Percentiles rank a stretch among this genome's conserved stretches.
Evolutionary conservation across 2,329 filamentous ascomycete genomes (phyloP).

Genomic region (Colletotrichum sojae): DNA sequence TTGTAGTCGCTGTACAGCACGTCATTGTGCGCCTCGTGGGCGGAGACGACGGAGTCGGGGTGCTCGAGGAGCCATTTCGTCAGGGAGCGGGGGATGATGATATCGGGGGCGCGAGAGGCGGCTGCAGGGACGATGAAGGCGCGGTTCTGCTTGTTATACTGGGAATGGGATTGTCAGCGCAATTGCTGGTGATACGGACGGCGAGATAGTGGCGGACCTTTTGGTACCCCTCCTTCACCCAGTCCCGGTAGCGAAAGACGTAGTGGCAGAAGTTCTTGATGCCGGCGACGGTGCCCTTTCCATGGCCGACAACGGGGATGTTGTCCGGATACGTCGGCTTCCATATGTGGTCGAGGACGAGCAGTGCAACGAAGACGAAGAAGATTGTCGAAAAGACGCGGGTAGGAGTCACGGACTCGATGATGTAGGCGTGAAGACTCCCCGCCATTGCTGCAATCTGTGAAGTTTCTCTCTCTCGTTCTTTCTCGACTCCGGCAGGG

Average conservation of each 20-base stretch:
- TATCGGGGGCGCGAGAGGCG: conserved; percentile 57
- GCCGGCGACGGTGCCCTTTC: conserved; percentile 52
- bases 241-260: conserved; percentile 53
- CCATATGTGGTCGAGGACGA: conserved; percentile 55
- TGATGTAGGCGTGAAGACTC: conserved; percentile 45
- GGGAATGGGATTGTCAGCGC: not conserved
- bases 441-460: conserved; percentile 11
- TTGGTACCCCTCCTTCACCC: conserved; percentile 59
- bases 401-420: conserved; percentile 49
- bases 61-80: conserved; percentile 63
- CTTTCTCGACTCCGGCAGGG: no score
- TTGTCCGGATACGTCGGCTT: conserved; percentile 56
- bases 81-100: conserved; percentile 60
- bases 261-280: conserved; percentile 58
- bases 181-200: not conserved
- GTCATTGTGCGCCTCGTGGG: conserved; percentile 57
- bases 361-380: conserved; percentile 54
- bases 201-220: conserved; percentile 48
- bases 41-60: conserved; percentile 59
- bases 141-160: conserved; percentile 58
- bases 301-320: conserved; percentile 58
- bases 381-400: conserved; percentile 47
- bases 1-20: conserved; percentile 57
- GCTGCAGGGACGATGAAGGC: conserved; percentile 60
- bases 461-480: no score